These are phyloP conservation scores for Neurospora sp. DNA, from an alignment of 495 filamentous ascomycete genomes.

Conservation along the genomic window DNA sequence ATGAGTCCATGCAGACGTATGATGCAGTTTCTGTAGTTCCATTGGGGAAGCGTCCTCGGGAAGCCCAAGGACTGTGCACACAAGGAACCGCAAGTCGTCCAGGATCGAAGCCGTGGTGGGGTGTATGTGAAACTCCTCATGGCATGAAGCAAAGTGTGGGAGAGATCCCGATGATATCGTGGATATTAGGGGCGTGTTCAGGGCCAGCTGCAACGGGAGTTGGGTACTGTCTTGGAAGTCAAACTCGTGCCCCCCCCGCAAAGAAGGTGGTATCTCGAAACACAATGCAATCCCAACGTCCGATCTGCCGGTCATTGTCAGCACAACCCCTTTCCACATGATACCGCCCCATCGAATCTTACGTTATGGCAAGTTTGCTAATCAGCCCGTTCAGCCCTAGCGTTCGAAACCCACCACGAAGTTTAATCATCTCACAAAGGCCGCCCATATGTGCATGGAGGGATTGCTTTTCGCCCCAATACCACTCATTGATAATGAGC, in stretches of 20 bases:
- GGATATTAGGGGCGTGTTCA: slow-evolving; percentile 27
- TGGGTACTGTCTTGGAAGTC: slow-evolving; percentile 20
- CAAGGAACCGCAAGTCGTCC: slow-evolving; percentile 29
- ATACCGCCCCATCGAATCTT: neutral
- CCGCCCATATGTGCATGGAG: slow-evolving; percentile 24
- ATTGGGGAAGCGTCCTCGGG: slow-evolving; percentile 16
- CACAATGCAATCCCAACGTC: slow-evolving; percentile 25
- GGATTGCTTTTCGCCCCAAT: slow-evolving; percentile 24
- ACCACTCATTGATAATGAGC: slow-evolving; percentile 29
- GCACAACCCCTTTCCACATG: neutral
- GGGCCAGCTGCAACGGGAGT: slow-evolving; percentile 20
- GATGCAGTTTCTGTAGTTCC: slow-evolving; percentile 23
- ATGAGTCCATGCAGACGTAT: slow-evolving; percentile 26
- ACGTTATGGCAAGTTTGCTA: slow-evolving; percentile 30
- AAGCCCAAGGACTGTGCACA: slow-evolving; percentile 19
- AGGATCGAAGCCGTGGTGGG: slow-evolving; percentile 24
- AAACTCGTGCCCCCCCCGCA: slow-evolving; percentile 17
- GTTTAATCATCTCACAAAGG: slow-evolving; percentile 24
- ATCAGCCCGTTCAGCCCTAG: slow-evolving; percentile 27
- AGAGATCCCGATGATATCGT: slow-evolving; percentile 4
- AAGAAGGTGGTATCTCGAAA: slow-evolving; percentile 20
- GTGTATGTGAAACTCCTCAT: slow-evolving; percentile 20
- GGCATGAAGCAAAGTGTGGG: slow-evolving; percentile 18
- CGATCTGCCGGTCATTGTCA: slow-evolving; percentile 11
- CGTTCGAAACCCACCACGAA: slow-evolving; percentile 24